Evolutionary conservation across 1,284 basidiomycete species (phyloP), one percentile per base, ranked within the genome.

Genomic region (Ceratobasidium sp.): DNA sequence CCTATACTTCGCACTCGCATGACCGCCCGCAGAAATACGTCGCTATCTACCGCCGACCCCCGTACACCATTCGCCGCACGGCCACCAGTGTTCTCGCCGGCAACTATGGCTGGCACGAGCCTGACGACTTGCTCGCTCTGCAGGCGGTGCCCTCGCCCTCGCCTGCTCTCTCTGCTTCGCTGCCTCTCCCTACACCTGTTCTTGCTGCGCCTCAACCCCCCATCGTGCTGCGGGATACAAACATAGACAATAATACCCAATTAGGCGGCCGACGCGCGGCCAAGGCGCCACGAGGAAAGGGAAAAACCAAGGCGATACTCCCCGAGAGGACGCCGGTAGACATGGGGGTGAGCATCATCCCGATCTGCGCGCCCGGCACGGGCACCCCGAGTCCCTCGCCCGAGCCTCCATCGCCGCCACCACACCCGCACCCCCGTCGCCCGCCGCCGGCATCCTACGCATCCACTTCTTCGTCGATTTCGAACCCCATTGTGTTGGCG

Each of bases 331-430:
- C 21, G 46, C 62, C 50, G 18, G 50, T 67, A 6, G 63, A 67
- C 41, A 41, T 67, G 49, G 63, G 63, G 44, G 63, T 55, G 49
- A 67, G 63, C 63, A 67, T 67, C 35, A 67, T 67, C 63, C 63
- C 63, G 50, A 55, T 67, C 30, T 67, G 63, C 41, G 14, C 47
- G n/a, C 63, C 63, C 50, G 63, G 63, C 16, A 67, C 63, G 23
- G 63, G 63, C 35, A 67, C 63, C 28, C 63, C 63, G 21, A 38
- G 6, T 11, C 63, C 47, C 35, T 50, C 62, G 62, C 62, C 62
- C 62, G 62, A 64, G 47, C 62, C 62, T 14, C 44, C 46, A 32
- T 47, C 63, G 28, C 63, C 63, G 44, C 63, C 49, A n/a, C 23
- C 50, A 32, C 44, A 54, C 32, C 47, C 26, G n/a, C 50, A 50